These are phyloP conservation scores for Cystofilobasidium capitatum DNA, from an alignment of 768 basidiomycete genomes.

Conservation along the genomic window DNA sequence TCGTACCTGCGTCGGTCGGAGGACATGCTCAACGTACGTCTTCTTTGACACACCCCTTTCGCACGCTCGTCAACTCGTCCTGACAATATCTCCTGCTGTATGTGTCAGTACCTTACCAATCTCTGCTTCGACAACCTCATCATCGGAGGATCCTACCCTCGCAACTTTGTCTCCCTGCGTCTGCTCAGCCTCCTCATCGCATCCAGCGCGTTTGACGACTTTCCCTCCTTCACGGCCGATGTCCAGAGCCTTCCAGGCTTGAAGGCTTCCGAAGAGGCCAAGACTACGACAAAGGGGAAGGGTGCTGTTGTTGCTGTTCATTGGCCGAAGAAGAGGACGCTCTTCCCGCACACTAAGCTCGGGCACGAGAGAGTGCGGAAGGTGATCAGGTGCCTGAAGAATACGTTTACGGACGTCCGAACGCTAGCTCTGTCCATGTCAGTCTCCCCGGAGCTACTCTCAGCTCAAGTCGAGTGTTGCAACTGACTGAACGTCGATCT, in stretches of 20 bases:
- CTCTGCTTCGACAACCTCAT: constrained; percentile 7
- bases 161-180: constrained; percentile 19
- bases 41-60: not conserved
- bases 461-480: not conserved
- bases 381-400: constrained; percentile 10
- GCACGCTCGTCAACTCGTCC: not conserved
- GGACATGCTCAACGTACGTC: constrained; percentile 15
- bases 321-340: not conserved
- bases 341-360: not conserved
- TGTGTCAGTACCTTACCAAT: constrained; percentile 11
- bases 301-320: not conserved
- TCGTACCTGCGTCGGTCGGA: not conserved
- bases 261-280: not conserved
- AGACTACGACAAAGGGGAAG: not conserved
- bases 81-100: not conserved
- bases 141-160: constrained; percentile 10
- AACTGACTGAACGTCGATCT: not conserved
- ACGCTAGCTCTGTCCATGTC: constrained; percentile 7
- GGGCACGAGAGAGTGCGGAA: not conserved
- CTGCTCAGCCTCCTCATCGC: constrained; percentile 10
- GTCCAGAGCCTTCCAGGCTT: not conserved
- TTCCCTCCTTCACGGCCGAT: not conserved
- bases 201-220: constrained; percentile 4
- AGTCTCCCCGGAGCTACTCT: not conserved
- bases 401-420: constrained; percentile 16